A percentile compares a stretch with the other conserved stretches of the same genome.
Evolutionary conservation across 495 filamentous ascomycete genomes (phyloP).

Genomic region (Penicillium tannophilum): DNA sequence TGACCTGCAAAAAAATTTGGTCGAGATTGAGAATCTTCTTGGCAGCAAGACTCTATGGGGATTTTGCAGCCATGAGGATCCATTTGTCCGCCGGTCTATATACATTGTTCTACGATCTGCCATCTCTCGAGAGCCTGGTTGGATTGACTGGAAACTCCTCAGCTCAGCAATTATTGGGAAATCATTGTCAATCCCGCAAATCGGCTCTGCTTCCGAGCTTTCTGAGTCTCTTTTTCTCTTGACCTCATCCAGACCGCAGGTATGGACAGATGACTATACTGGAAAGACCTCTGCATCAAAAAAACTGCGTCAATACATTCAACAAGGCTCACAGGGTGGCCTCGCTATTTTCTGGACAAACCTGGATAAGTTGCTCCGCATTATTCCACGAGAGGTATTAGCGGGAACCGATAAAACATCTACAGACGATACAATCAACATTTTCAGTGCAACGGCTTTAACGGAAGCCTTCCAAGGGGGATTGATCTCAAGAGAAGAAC

Average conservation of each 20-base stretch:
- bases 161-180: conserved; percentile 69
- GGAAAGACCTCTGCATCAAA: conserved; percentile 66
- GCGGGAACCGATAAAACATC: conserved; percentile 51
- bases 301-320: conserved; percentile 71
- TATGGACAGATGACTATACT: conserved; percentile 73
- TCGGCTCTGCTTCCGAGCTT: conserved; percentile 71
- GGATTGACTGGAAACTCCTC: conserved; percentile 63
- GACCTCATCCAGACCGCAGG: conserved; percentile 61
- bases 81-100: conserved; percentile 67
- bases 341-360: conserved; percentile 70
- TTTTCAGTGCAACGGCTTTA: conserved; percentile 42
- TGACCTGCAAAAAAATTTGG: conserved; percentile 53
- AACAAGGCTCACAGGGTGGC: conserved; percentile 78
- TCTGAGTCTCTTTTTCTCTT: conserved; percentile 62
- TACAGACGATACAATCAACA: conserved; percentile 22
- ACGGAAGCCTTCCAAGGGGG: conserved; percentile 67
- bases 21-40: conserved; percentile 58
- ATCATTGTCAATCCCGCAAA: conserved; percentile 66
- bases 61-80: conserved; percentile 66
- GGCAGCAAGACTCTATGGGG: conserved; percentile 71
- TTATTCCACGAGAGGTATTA: conserved; percentile 58
- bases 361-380: conserved; percentile 58
- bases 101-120: conserved; percentile 67
- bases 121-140: conserved; percentile 58
- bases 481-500: conserved; percentile 72